These are phyloP conservation scores for Sporormia fimetaria DNA, from an alignment of 495 filamentous ascomycete species.

Conservation along the genomic window DNA sequence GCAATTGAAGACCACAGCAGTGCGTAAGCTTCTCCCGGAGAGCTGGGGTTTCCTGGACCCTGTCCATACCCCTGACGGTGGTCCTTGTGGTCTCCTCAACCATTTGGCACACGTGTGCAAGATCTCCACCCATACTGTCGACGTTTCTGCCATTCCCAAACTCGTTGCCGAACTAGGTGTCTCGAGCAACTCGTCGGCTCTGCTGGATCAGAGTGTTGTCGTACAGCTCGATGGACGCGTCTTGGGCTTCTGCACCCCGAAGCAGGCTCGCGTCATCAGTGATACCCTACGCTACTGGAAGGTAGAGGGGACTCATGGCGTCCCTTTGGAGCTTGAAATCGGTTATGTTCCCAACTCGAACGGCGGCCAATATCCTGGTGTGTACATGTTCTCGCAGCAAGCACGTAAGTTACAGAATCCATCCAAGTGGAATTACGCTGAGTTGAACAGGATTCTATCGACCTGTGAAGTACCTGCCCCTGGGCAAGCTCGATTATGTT, in stretches of 20 bases:
- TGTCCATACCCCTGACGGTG: conserved; percentile 93
- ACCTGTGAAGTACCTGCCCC: conserved; percentile 80
- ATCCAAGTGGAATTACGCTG: no score
- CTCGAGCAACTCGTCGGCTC: conserved; percentile 55
- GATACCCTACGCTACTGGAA: conserved; percentile 89
- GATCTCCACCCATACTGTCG: conserved; percentile 58
- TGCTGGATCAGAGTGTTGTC: conserved; percentile 65
- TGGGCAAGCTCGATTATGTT: conserved; percentile 73
- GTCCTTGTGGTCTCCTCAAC: conserved; percentile 87
- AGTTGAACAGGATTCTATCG: no score
- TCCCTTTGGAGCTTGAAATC: conserved; percentile 81
- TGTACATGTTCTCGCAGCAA: conserved; percentile 81
- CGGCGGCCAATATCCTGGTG: conserved; percentile 85
- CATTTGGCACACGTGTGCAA: conserved; percentile 94
- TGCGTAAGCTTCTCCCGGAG: conserved; percentile 87
- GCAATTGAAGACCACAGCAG: conserved; percentile 91
- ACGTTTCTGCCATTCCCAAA: conserved; percentile 60
- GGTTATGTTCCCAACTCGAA: conserved; percentile 78
- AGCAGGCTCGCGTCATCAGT: conserved; percentile 63
- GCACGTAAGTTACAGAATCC: no score
- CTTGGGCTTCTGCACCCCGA: conserved; percentile 77
- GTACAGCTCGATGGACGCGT: conserved; percentile 85
- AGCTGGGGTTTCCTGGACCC: conserved; percentile 97
- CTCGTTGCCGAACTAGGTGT: conserved; percentile 70
- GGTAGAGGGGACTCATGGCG: conserved; percentile 72